Base-by-base conservation (phyloP, 805 yeast species). In the Pichia thaimueangensis region DNA sequence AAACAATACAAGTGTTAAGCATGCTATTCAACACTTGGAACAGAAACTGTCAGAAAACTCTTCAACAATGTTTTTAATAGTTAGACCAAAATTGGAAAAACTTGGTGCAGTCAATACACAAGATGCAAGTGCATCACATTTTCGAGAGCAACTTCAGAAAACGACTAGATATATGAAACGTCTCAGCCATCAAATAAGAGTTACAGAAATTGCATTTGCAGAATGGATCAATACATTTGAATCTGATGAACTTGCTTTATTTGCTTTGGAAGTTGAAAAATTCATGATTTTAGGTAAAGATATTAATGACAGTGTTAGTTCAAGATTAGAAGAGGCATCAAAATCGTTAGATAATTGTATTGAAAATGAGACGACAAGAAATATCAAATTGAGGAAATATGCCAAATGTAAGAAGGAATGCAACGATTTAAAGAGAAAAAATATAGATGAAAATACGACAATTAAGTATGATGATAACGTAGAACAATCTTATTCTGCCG, bases 21-120 rank as follows among this genome's bases (percentile, higher is more conserved):
- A 20, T 10, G 37, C 45, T 2, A 16, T 37, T 10, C 16, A 36
- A 15, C n/a, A 21, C 27, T 22, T 40, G 9, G 35, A 36, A 33
- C n/a, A n/a, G n/a, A 27, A 27, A 8, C 6, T 31, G 9, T 7
- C 24, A 10, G 30, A 36, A 20, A 27, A 13, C 13, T 15, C 34
- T 12, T 4, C 45, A 13, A 32, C 21, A n/a, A n/a, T 30, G 31
- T 10, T 35, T 28, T 5, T 27, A 12, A 30, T 19, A 5, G 22
- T 30, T 13, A 31, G 37, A 15, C 40, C 40, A 28, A 21, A 30
- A 3, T 37, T 48, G 19, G 51, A 48, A 32, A 48, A 48, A 31
- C 1, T 45, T 15, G 51, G 51, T 19, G 49, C 49, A 2, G 31
- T 48, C 5, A 24, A 15, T 7, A 40, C 48, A 12, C 39, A 39